Evolutionary conservation across 257 asterid species (phyloP), one percentile per base, ranked within the genome.

Genomic region (Solanum sejunctum): DNA sequence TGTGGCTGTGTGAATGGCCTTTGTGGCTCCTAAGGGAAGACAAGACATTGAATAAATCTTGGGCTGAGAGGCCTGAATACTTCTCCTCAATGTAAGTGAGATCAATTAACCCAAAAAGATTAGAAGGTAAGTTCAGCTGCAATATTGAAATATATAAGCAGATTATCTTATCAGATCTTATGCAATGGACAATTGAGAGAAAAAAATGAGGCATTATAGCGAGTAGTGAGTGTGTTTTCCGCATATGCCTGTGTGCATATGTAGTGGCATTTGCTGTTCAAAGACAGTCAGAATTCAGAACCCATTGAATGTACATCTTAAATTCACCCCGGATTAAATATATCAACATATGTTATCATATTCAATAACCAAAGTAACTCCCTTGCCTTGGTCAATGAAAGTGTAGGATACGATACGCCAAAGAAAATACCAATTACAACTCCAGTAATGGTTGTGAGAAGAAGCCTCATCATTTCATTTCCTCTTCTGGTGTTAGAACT

Each of bases 41-140:
- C 97, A 95, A 93, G 52, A 89, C 89, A 73, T 93, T 93, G 85
- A 96, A 88, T 73, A 94, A 86, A 16, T 97, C 94, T 87, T 94
- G 98, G 60, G 97, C 89, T 32, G 98, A 93, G 86, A 93, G 85
- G 57, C 98, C 98, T 1, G 99, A 92, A 89, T 92, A 91, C 91
- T 91, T 94, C 87, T 91, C 97, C 86, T 93, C 97, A 8, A 93
- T 73, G 81, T 89, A 90, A 47, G 93, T 61, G 72, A 90, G 92
- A 87, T 94, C 94, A 81, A 93, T 89, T 8, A 94, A 89, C 13
- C 95, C 91, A 43, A 93, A 89, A 84, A 93, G 86, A 85, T 86
- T 89, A 21, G 94, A 86, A 26, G 97, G 85, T 58, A 91, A 49
- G 85, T 89, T 87, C 88, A 88, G 90, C 98, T 94, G 91, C 26